phyloP scores from a whole-genome alignment of 805 yeast species.

The Novakomyces olei region DNA sequence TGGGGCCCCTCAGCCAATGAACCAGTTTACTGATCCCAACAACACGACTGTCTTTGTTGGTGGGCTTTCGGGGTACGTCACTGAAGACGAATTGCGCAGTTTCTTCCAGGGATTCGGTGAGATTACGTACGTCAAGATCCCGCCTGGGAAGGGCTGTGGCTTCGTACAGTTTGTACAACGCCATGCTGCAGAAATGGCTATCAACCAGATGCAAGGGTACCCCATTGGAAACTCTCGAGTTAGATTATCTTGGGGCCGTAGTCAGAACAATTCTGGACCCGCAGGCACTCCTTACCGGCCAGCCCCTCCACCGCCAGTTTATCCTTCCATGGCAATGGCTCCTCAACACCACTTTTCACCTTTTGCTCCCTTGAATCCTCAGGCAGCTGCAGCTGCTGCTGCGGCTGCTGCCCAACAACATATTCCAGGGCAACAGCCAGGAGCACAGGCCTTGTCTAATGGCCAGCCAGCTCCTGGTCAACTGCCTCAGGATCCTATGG shows the following conservation, averaged over 20 bases:
- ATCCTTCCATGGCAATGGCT: background rate
- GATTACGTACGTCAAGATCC: conserved; percentile 57
- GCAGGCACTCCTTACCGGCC: conserved; percentile 14
- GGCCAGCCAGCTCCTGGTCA: conserved; percentile 10
- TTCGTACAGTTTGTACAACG: conserved; percentile 65
- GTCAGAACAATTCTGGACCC: conserved; percentile 17
- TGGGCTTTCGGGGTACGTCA: conserved; percentile 35
- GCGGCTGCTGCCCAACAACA: background rate
- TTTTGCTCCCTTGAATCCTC: background rate
- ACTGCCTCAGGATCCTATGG: conserved; percentile 15
- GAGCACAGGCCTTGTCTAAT: conserved; percentile 1
- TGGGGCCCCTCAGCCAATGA: conserved; percentile 16
- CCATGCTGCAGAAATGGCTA: conserved; percentile 67
- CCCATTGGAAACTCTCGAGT: conserved; percentile 68
- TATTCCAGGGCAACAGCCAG: conserved; percentile 1
- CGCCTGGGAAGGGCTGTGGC: conserved; percentile 67
- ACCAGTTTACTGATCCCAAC: conserved; percentile 54
- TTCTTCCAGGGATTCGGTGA: conserved; percentile 49
- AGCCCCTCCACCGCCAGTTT: conserved; percentile 5
- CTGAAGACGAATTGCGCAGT: conserved; percentile 38
- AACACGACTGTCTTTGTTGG: conserved; percentile 57
- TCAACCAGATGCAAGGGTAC: conserved; percentile 71
- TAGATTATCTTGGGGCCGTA: conserved; percentile 74
- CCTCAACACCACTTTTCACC: conserved; percentile 1
- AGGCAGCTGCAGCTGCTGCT: background rate